phyloP scores from a whole-genome alignment of 495 filamentous ascomycete species.

The Penicillium turbatum region DNA sequence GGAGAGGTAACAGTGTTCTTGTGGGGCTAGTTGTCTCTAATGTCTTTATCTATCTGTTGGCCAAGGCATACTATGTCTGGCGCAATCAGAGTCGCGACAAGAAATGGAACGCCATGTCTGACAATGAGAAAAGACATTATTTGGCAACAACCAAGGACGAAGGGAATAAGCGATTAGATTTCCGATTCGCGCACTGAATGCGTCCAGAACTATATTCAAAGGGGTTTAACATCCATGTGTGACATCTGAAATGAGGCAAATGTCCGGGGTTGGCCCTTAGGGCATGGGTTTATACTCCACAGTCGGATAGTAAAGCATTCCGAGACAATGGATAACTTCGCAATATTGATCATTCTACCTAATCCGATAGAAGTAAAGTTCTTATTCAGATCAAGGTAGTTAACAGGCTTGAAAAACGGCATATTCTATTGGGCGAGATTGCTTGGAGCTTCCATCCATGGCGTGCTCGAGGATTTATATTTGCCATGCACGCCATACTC shows the following conservation, averaged over 20 bases:
- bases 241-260: neutral
- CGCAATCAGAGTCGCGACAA: constrained; percentile 30
- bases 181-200: constrained; percentile 28
- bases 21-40: constrained; percentile 43
- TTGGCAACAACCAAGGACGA: constrained; percentile 34
- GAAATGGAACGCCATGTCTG: constrained; percentile 29
- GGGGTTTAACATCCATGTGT: neutral
- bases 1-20: constrained; percentile 48
- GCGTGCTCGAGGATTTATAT: neutral
- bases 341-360: too few species aligned
- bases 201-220: neutral
- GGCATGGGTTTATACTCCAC: neutral
- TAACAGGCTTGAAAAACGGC: too few species aligned
- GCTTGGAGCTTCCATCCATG: neutral
- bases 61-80: constrained; percentile 42
- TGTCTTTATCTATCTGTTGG: constrained; percentile 35
- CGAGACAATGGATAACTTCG: too few species aligned
- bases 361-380: too few species aligned
- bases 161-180: constrained; percentile 40
- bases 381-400: too few species aligned
- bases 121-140: constrained; percentile 29
- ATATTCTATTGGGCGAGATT: neutral
- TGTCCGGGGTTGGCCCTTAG: neutral
- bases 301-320: too few species aligned
- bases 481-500: too few species aligned